These are phyloP conservation scores for Chenopodium album DNA, from an alignment of 148 eudicot species.

Conservation along the genomic window DNA sequence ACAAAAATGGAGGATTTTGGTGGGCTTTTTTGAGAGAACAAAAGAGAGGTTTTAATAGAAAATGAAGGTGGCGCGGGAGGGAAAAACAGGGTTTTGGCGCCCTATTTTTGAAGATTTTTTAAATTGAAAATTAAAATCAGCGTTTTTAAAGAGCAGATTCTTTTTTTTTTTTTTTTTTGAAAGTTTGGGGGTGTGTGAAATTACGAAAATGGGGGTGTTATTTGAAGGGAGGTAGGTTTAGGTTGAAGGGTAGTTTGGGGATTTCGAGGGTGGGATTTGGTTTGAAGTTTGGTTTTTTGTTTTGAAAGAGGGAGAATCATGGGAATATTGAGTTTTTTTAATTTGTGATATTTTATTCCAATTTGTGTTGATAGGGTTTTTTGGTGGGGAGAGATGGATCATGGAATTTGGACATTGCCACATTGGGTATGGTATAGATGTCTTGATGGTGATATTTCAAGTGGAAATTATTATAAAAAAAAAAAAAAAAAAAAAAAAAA, in stretches of 20 bases:
- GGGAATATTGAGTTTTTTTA: no score
- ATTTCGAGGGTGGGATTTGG: background rate
- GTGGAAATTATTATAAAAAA: no score
- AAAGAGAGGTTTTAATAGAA: background rate
- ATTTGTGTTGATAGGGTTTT: background rate
- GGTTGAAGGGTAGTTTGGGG: slow-evolving; percentile 21
- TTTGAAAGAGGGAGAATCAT: background rate
- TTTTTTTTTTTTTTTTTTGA: background rate
- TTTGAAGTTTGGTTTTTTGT: background rate
- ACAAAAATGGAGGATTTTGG: background rate
- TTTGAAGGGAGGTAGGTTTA: background rate
- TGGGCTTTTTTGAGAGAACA: background rate
- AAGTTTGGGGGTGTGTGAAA: background rate
- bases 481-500: no score
- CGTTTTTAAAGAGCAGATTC: no score
- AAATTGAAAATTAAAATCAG: background rate
- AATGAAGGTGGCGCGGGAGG: slow-evolving; percentile 35
- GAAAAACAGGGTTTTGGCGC: slow-evolving; percentile 26
- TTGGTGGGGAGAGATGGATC: background rate
- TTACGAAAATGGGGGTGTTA: background rate
- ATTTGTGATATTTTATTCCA: background rate
- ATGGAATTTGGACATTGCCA: background rate
- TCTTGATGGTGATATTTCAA: no score
- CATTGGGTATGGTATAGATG: no score
- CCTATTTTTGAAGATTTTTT: slow-evolving; percentile 12